Evolutionary conservation across 2,329 filamentous ascomycete species (phyloP).

Genomic region (Colletotrichum karsti): DNA sequence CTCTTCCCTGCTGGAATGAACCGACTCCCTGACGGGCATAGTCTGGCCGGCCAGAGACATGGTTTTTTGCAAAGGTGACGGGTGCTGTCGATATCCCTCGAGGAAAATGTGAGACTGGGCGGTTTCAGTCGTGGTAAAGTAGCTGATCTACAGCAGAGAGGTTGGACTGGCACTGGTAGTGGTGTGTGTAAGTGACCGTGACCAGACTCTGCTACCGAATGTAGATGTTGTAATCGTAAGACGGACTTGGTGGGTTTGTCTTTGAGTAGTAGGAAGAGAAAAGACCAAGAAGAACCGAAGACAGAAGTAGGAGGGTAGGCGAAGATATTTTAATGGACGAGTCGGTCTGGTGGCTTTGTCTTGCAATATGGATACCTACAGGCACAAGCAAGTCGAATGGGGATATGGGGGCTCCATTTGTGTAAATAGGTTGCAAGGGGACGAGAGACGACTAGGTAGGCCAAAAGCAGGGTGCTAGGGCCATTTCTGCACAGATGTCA

Average conservation of each 20-base stretch:
- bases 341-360: constrained; percentile 18
- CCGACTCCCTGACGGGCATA: constrained; percentile 29
- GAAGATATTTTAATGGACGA: constrained; percentile 27
- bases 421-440: constrained; percentile 22
- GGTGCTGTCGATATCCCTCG: constrained; percentile 19
- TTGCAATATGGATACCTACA: constrained; percentile 18
- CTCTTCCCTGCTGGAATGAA: constrained; percentile 21
- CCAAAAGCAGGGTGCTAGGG: neutral
- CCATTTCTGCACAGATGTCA: constrained; percentile 22
- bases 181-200: constrained; percentile 23
- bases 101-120: constrained; percentile 23
- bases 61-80: constrained; percentile 21
- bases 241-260: neutral
- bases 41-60: constrained; percentile 31
- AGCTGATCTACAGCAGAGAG: constrained; percentile 24
- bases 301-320: constrained; percentile 7
- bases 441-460: neutral
- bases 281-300: neutral
- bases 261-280: neutral
- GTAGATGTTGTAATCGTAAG: neutral
- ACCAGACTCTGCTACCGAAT: constrained; percentile 5
- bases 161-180: neutral
- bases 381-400: neutral
- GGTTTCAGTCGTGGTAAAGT: constrained; percentile 20
- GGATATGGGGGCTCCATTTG: constrained; percentile 22